Base-by-base conservation (phyloP, 257 asterid species). In the Eustoma russellianum region DNA sequence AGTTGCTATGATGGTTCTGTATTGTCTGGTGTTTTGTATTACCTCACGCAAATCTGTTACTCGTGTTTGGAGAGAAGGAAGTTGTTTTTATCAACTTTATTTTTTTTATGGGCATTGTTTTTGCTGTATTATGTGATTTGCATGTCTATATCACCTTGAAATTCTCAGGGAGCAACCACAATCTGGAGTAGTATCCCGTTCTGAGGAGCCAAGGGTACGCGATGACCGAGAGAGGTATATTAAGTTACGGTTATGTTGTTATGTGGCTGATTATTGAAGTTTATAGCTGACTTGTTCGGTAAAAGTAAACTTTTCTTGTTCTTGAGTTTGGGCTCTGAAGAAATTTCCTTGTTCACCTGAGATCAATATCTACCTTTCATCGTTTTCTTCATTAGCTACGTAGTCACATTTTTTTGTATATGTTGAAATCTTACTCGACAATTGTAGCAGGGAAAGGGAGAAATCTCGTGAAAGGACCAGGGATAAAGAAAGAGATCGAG, bases 151-250 rank as follows among this genome's bases (percentile, higher is more conserved):
- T 45, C 34, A 28, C 57, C 33, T 53, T 52, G 15, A 52, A 57
- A 40, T 70, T 53, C 66, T 59, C 71, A 88, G 95, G 63, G 98
- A 91, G 69, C 90, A 76, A 70, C 70, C 66, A 48, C 95, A 70
- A 72, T n/a, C 95, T 66, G 97, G 88, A 51, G 94, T 86, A 70
- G 64, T 65, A 79, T 78, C 97, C 49, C 79, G 85, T 58, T 85
- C 99, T 28, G 99, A 79, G 77, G 99, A 92, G 71, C 97, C 99
- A 50, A 85, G 88, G 70, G 77, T 61, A 51, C 77, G 83, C 35
- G 83, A 80, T 59, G 97, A 85, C 70, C 69, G 77, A 51, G 95
- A 80, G 30, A 76, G 94, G 95, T 88, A 77, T 13, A 43, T 38
- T 16, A 30, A 2, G 41, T 33, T 17, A 5, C 9, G 49, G 17